Evolutionary conservation across 352 stramenopile species (phyloP).

Genomic region (Thalassiosira ordinaria): DNA sequence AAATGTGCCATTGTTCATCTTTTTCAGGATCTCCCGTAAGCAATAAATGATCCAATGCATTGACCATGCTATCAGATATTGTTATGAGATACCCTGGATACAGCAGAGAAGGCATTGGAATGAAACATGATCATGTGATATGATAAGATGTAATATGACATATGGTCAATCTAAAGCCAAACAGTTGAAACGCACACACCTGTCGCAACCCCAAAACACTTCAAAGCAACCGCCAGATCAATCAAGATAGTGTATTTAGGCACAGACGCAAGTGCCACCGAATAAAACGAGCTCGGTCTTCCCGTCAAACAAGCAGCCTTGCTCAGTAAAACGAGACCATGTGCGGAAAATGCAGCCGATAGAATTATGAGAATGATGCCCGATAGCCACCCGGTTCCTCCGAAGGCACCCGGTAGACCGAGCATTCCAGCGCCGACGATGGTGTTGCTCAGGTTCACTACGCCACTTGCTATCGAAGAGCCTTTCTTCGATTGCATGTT

Average conservation of each 20-base stretch:
- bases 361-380: slow-evolving; percentile 54
- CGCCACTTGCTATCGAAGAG: slow-evolving; percentile 43
- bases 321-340: slow-evolving; percentile 55
- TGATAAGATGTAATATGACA: not conserved
- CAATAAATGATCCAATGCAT: slow-evolving; percentile 59
- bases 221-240: slow-evolving; percentile 67
- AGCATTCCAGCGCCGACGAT: slow-evolving; percentile 70
- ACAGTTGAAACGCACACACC: slow-evolving; percentile 11
- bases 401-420: slow-evolving; percentile 65
- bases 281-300: slow-evolving; percentile 61
- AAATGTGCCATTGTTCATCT: slow-evolving; percentile 22
- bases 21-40: slow-evolving; percentile 22
- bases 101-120: not conserved
- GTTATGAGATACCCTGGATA: slow-evolving; percentile 75
- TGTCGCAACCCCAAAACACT: slow-evolving; percentile 73
- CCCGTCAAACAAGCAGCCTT: slow-evolving; percentile 29
- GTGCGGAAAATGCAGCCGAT: slow-evolving; percentile 43
- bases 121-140: not conserved
- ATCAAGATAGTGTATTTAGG: slow-evolving; percentile 63
- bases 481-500: slow-evolving; percentile 14
- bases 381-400: slow-evolving; percentile 44
- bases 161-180: no score
- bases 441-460: slow-evolving; percentile 69
- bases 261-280: slow-evolving; percentile 55
- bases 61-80: slow-evolving; percentile 66